phyloP scores from a whole-genome alignment of 805 yeast genomes.

The Pichia sporocuriosa region DNA sequence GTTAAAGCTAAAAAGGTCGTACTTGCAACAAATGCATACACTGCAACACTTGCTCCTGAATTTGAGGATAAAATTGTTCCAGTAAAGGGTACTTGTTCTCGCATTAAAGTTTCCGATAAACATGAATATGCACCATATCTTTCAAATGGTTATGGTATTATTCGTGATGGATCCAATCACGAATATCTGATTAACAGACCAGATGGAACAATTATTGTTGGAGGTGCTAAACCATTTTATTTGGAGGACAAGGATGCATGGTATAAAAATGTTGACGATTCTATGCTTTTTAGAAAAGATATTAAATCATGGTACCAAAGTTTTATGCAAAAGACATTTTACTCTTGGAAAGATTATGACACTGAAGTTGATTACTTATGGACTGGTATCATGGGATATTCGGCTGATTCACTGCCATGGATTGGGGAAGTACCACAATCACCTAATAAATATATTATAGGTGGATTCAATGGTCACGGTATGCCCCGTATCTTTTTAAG shows the following conservation, averaged over 20 bases:
- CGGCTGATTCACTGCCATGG: slow-evolving; percentile 36
- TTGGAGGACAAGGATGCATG: slow-evolving; percentile 30
- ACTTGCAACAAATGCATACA: slow-evolving; percentile 31
- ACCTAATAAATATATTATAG: slow-evolving; percentile 31
- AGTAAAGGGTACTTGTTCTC: slow-evolving; percentile 30
- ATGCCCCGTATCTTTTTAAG: slow-evolving; percentile 41
- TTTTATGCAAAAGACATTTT: too few relatives aligned
- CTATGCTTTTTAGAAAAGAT: slow-evolving; percentile 24
- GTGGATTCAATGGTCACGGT: slow-evolving; percentile 48
- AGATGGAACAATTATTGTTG: slow-evolving; percentile 33
- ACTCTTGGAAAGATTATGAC: slow-evolving; percentile 23
- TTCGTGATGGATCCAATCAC: too few relatives aligned
- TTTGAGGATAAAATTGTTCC: slow-evolving; percentile 27
- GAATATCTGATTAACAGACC: slow-evolving; percentile 31
- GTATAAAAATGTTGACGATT: slow-evolving; percentile 21
- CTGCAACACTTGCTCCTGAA: slow-evolving; percentile 18
- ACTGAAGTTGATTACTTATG: slow-evolving; percentile 31
- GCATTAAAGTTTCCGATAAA: slow-evolving; percentile 17
- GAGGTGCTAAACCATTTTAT: slow-evolving; percentile 25
- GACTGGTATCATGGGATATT: slow-evolving; percentile 43
- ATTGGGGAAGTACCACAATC: slow-evolving; percentile 34
- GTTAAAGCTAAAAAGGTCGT: slow-evolving; percentile 29
- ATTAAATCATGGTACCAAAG: slow-evolving; percentile 25
- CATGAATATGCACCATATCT: slow-evolving; percentile 18
- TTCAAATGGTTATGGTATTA: slow-evolving; percentile 16